Evolutionary conservation across 1,139 yeast species (phyloP).

Genomic region (Geotrichum phurueaensis): DNA sequence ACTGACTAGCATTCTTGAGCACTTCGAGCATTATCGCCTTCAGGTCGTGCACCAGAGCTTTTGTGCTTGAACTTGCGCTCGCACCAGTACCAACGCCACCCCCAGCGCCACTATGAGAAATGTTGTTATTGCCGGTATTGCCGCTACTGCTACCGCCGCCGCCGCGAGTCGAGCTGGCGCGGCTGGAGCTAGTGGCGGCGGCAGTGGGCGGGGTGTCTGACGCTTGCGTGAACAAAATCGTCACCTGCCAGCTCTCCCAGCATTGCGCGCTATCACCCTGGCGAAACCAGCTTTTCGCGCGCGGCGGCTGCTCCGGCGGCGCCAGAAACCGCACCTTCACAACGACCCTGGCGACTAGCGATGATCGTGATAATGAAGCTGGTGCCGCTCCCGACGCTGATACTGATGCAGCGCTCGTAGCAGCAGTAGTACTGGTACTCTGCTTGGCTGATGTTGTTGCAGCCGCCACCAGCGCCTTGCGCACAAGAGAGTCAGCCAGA

Average conservation of each 20-base stretch:
- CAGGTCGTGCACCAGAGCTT: constrained; percentile 7
- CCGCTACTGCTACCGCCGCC: background rate
- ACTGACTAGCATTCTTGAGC: constrained; percentile 46
- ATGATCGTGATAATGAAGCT: background rate
- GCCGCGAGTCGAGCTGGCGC: background rate
- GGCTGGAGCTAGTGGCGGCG: background rate
- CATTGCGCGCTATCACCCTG: background rate
- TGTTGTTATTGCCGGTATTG: background rate
- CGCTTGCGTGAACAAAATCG: background rate
- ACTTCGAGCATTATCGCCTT: constrained; percentile 41
- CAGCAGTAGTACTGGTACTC: background rate
- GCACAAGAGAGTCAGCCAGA: constrained; percentile 20
- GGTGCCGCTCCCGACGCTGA: background rate
- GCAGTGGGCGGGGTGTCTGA: background rate
- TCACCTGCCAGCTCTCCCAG: background rate
- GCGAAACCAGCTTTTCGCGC: background rate
- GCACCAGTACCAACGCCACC: background rate
- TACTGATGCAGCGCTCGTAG: background rate
- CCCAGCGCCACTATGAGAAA: background rate
- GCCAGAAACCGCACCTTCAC: background rate
- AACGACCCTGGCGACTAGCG: background rate
- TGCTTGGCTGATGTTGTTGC: constrained; percentile 13
- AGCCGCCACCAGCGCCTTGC: constrained; percentile 20
- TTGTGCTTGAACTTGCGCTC: background rate
- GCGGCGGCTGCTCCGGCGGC: background rate